Evolutionary conservation across 176 grass and related monocot species (phyloP), one percentile per base, ranked within the genome.

Genomic region (Triticum timopheevii): DNA sequence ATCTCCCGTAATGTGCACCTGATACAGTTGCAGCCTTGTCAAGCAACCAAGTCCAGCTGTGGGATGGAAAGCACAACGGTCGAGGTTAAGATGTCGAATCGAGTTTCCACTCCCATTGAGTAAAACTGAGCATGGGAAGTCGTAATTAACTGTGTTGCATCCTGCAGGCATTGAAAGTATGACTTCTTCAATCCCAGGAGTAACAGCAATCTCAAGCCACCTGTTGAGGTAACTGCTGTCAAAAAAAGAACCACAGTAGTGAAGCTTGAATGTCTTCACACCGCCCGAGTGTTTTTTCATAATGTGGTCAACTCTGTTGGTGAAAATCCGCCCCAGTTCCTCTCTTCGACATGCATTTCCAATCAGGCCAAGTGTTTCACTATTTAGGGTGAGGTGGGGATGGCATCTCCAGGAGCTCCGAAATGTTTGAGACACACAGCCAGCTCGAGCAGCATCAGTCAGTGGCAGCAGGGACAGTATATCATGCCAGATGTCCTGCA

Each of bases 401-500:
- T 36, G 68, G 9, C 9, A 71, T 71, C 68, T n/a, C 13, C 36
- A 39, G 68, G 19, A 71, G 68, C 35, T 71, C 5, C 39, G 68
- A 71, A 71, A 71, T 39, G 68, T 39, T 19, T 40, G 68, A 38
- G 68, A 71, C 34, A 71, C 68, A 71, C 68, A 71, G 68, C 68
- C 68, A 71, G 68, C 68, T 71, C 22, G 34, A 35, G 68, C 68
- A 70, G 34, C 68, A 70, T 70, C 68, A n/a, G 16, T 19, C 19
- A 70, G 68, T 70, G 68, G 34, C 10, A 71, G 68, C 68, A 22
- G 20, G 35, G 35, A 71, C 68, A 71, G 68, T 71, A 71, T 71
- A 39, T 71, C 34, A n/a, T 71, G 19, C 68, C 68, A 71, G 68
- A 71, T 36, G 68, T 71, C 68, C 68, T 71, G 35, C 68, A 40